Evolutionary conservation across 306 rosid species (phyloP).

Genomic region (Psophocarpus tetragonolobus): DNA sequence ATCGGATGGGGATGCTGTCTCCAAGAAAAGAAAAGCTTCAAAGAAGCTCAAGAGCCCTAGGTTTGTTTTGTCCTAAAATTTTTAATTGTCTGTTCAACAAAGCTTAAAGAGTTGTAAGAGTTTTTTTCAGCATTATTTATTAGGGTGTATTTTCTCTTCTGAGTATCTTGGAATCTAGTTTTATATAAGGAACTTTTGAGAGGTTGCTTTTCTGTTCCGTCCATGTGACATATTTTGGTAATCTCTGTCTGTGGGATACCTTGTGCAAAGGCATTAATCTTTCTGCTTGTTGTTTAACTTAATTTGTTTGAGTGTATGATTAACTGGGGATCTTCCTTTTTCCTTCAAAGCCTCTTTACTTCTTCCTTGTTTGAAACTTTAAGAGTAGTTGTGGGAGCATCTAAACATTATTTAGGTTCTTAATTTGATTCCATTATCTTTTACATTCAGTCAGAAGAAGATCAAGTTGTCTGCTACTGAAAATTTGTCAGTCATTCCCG

Average conservation of each 20-base stretch:
- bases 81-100: background rate
- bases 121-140: constrained; percentile 5
- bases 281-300: background rate
- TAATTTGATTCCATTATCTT: constrained; percentile 32
- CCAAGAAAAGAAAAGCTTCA: constrained; percentile 78
- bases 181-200: constrained; percentile 14
- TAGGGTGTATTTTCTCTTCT: background rate
- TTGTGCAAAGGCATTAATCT: constrained; percentile 6
- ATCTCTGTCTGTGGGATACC: background rate
- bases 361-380: constrained; percentile 2
- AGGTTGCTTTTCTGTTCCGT: background rate
- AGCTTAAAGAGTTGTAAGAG: background rate
- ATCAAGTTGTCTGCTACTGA: constrained; percentile 50
- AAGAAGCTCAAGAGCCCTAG: constrained; percentile 58
- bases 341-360: background rate
- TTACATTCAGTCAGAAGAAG: constrained; percentile 68
- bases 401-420: constrained; percentile 4
- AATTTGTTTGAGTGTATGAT: background rate
- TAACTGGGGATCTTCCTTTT: background rate
- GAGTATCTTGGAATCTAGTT: constrained; percentile 21
- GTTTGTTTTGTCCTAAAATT: constrained; percentile 42
- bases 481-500: constrained; percentile 42
- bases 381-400: constrained; percentile 9
- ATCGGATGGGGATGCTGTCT: constrained; percentile 30
- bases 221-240: constrained; percentile 2